Evolutionary conservation across 192 early-diverging fungal genomes (phyloP).

Genomic region (Obelidium mucronatum): DNA sequence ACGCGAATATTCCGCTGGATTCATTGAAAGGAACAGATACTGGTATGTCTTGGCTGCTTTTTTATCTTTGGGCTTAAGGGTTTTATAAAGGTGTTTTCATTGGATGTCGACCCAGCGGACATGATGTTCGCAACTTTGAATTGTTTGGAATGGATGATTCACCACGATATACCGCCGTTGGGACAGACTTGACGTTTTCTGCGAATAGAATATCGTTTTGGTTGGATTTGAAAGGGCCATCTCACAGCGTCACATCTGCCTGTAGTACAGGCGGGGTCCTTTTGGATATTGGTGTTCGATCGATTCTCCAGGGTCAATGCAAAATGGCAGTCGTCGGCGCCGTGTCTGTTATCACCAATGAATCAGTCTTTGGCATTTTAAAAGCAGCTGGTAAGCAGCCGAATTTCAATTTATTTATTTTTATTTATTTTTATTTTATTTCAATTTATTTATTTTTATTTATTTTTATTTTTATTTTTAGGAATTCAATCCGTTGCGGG

Average conservation of each 20-base stretch:
- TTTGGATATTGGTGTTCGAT: not conserved
- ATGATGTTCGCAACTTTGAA: not conserved
- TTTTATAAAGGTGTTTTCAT: not conserved
- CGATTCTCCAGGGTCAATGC: not conserved
- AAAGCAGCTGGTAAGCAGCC: not conserved
- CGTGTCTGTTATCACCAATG: not conserved
- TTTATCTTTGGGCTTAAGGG: not conserved
- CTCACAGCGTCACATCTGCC: not conserved
- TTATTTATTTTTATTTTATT: too few species aligned
- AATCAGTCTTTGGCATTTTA: not conserved
- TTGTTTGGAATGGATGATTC: not conserved
- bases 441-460: too few species aligned
- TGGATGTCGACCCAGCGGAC: not conserved
- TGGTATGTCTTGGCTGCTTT: not conserved
- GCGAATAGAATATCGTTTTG: not conserved
- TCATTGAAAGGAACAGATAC: constrained; percentile 4
- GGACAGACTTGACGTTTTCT: not conserved
- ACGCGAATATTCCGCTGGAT: not conserved
- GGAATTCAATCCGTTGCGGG: constrained; percentile 1
- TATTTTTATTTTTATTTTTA: not conserved
- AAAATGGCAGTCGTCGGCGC: not conserved
- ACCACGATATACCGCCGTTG: not conserved
- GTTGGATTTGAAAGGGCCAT: not conserved
- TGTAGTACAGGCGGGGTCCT: not conserved
- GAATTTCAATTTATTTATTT: not conserved